A percentile compares a stretch with the other conserved stretches of the same genome.
Evolutionary conservation across 768 basidiomycete species (phyloP).

Genomic region (Sporobolomyces pararoseus): DNA sequence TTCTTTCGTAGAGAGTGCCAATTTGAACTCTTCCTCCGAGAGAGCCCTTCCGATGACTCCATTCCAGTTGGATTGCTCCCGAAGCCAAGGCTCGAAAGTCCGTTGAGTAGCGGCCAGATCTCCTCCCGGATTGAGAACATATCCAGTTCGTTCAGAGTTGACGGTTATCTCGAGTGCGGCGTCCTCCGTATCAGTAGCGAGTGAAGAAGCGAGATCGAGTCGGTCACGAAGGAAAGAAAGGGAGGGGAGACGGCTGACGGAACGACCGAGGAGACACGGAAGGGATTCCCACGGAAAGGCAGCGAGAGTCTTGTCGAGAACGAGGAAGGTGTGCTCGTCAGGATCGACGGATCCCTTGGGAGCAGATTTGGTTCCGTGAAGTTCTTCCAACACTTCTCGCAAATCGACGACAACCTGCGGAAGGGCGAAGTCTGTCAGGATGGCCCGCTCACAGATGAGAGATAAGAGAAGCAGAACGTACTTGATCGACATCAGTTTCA

Average conservation of each 20-base stretch:
- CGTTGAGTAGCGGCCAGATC: conserved; percentile 80
- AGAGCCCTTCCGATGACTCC: conserved; percentile 72
- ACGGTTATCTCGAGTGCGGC: conserved; percentile 49
- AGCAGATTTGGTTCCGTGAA: conserved; percentile 52
- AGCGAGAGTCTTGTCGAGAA: conserved; percentile 84
- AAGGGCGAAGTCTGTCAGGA: neutral
- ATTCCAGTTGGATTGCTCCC: conserved; percentile 78
- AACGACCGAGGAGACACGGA: conserved; percentile 73
- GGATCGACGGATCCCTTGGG: conserved; percentile 44
- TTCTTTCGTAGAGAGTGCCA: conserved; percentile 69
- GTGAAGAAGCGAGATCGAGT: conserved; percentile 57
- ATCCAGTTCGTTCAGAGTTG: conserved; percentile 69
- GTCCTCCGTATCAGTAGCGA: neutral
- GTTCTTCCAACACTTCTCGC: conserved; percentile 69
- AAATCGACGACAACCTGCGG: conserved; percentile 66
- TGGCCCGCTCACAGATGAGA: too few relatives aligned
- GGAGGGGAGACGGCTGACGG: conserved; percentile 88
- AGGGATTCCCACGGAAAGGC: conserved; percentile 94
- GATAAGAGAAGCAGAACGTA: too few relatives aligned
- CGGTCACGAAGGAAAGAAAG: conserved; percentile 83
- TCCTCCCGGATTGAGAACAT: conserved; percentile 85
- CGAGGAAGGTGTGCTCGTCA: conserved; percentile 76
- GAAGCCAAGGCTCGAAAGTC: conserved; percentile 73
- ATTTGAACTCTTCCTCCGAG: conserved; percentile 75
- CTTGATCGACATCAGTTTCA: conserved; percentile 85